phyloP scores from a whole-genome alignment of 2,329 filamentous ascomycete genomes.

The Trichoderma sp. region DNA sequence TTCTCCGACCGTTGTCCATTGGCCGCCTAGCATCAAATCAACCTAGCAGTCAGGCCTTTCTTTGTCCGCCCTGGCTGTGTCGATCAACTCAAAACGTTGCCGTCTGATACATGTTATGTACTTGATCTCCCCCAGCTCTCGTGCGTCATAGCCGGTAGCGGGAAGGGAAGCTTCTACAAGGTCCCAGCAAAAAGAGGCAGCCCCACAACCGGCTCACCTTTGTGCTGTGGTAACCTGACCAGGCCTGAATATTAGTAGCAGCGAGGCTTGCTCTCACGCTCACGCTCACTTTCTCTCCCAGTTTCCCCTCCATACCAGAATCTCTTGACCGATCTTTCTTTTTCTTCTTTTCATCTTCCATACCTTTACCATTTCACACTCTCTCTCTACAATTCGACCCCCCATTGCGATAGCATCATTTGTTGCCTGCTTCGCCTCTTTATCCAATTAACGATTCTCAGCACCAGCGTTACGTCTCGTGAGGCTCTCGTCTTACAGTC shows the following conservation, averaged over 20 bases:
- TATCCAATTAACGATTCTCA: background rate
- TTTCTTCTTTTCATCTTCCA: background rate
- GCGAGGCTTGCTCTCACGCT: background rate
- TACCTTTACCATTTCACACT: background rate
- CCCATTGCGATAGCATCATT: background rate
- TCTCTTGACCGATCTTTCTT: background rate
- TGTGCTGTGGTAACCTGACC: background rate
- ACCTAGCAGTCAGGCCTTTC: background rate
- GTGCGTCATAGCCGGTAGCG: slow-evolving; percentile 17
- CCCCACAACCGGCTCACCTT: slow-evolving; percentile 17
- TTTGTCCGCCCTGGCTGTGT: background rate
- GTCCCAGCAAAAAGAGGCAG: slow-evolving; percentile 27
- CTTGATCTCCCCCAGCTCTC: background rate
- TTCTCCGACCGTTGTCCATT: background rate
- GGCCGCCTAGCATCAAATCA: background rate
- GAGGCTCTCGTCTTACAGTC: background rate
- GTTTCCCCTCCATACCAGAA: slow-evolving; percentile 20
- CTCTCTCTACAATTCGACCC: background rate
- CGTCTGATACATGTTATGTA: background rate
- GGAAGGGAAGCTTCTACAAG: slow-evolving; percentile 36
- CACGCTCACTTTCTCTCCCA: background rate
- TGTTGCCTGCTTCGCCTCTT: background rate
- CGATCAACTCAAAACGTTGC: background rate
- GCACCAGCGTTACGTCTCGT: background rate
- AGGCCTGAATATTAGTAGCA: slow-evolving; percentile 6